Conservation (phyloP, 805 yeast genomes). For the Lachancea sp. region DNA sequence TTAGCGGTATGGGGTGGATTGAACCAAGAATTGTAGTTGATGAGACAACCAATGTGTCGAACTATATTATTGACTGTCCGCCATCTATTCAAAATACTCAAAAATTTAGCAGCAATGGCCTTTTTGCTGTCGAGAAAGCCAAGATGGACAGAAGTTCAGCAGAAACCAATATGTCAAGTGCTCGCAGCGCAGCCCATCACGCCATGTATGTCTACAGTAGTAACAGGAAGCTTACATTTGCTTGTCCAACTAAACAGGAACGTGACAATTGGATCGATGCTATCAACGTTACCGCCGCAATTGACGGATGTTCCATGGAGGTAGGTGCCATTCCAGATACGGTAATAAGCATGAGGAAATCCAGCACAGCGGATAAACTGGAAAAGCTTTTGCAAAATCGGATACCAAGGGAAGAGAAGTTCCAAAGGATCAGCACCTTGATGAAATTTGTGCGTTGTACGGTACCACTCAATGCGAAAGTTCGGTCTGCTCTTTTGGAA, state of each 20-base stretch:
- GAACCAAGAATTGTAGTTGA: slow-evolving; percentile 25
- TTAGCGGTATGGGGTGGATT: slow-evolving; percentile 35
- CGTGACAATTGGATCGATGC: slow-evolving; percentile 53
- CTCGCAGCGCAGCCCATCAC: slow-evolving; percentile 17
- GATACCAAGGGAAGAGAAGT: slow-evolving; percentile 32
- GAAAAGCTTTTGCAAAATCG: slow-evolving; percentile 33
- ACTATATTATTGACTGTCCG: slow-evolving; percentile 30
- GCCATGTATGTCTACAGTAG: slow-evolving; percentile 38
- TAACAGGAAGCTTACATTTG: slow-evolving; percentile 36
- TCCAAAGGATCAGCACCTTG: slow-evolving; percentile 35
- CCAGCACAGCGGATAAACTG: slow-evolving; percentile 31
- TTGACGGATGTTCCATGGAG: slow-evolving; percentile 21
- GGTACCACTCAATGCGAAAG: slow-evolving; percentile 50
- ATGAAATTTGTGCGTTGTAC: slow-evolving; percentile 38
- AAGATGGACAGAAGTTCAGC: background rate
- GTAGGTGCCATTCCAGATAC: slow-evolving; percentile 28
- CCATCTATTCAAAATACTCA: slow-evolving; percentile 13
- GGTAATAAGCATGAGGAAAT: slow-evolving; percentile 22
- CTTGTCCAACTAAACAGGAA: slow-evolving; percentile 41
- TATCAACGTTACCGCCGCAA: slow-evolving; percentile 29
- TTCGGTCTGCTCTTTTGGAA: slow-evolving; percentile 43
- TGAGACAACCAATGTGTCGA: slow-evolving; percentile 20
- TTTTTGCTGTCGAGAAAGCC: slow-evolving; percentile 14
- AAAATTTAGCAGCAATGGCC: slow-evolving; percentile 16
- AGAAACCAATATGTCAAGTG: background rate